Conservation (phyloP, 345 rosid genomes). For the Syzygium grande region DNA sequence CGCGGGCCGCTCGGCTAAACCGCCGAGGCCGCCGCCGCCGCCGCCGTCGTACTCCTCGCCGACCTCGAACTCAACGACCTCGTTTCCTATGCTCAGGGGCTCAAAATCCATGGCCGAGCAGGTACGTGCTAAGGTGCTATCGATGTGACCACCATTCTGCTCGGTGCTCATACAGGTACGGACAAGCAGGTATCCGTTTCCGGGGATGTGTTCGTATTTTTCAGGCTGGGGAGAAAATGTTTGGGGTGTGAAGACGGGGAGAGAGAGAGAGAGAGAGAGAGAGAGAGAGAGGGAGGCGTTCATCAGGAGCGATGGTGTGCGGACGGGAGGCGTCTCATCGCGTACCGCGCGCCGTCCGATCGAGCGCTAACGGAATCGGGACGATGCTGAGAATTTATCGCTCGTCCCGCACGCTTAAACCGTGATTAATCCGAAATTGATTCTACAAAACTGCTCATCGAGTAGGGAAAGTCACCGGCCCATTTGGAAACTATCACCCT, state of each 20-base stretch:
- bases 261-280: no score
- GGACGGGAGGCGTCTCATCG: background rate
- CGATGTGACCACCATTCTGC: background rate
- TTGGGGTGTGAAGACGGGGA: no score
- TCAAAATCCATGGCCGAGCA: background rate
- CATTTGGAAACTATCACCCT: background rate
- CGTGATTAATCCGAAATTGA: background rate
- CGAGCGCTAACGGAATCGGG: background rate
- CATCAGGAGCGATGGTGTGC: background rate
- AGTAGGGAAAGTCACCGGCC: background rate
- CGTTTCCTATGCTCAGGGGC: background rate
- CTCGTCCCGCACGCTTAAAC: background rate
- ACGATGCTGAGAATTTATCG: background rate
- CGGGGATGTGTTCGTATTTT: no score
- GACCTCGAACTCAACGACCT: background rate
- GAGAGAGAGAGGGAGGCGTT: background rate
- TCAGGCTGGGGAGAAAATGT: no score
- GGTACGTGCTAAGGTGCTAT: background rate
- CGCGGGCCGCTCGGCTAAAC: background rate
- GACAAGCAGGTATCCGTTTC: no score
- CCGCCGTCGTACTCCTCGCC: background rate
- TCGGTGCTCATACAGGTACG: no score
- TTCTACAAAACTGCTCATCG: background rate
- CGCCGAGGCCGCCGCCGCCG: background rate
- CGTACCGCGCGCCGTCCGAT: background rate